phyloP scores from a whole-genome alignment of 78 protist genomes.

The Dictyostelium purpureum region DNA sequence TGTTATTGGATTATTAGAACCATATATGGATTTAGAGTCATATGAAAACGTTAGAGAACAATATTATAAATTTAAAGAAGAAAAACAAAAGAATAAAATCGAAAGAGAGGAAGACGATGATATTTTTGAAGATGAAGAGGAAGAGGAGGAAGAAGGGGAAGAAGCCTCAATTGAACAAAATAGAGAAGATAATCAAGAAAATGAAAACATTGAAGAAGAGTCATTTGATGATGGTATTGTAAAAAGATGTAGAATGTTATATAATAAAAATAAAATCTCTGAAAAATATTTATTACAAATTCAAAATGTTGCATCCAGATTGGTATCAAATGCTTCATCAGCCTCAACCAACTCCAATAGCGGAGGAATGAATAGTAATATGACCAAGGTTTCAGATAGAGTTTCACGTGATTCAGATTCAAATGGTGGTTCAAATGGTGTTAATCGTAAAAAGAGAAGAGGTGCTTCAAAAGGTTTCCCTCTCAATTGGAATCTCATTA shows the following conservation, averaged over 20 bases:
- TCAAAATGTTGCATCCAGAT: background rate
- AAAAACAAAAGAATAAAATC: slow-evolving; percentile 1
- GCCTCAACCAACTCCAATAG: background rate
- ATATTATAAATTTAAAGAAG: background rate
- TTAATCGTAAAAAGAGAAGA: background rate
- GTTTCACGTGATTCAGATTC: background rate
- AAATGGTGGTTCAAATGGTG: background rate
- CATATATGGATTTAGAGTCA: slow-evolving; percentile 34
- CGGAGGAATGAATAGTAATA: background rate
- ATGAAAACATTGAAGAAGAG: background rate
- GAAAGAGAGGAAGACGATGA: slow-evolving; percentile 1
- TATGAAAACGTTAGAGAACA: slow-evolving; percentile 3
- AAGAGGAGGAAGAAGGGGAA: slow-evolving; percentile 34
- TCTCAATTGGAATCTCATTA: slow-evolving; percentile 32
- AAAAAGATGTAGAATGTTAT: background rate
- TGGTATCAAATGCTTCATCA: background rate
- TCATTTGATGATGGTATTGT: background rate
- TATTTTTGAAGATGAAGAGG: slow-evolving; percentile 11
- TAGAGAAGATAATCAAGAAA: background rate
- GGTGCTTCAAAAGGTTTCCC: slow-evolving; percentile 16
- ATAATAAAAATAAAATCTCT: background rate
- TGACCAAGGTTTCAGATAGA: background rate
- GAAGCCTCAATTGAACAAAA: background rate
- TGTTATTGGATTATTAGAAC: slow-evolving; percentile 36
- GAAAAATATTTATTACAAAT: slow-evolving; percentile 15